A percentile compares a stretch with the other conserved stretches of the same genome.
phyloP scores from a whole-genome alignment of 257 asterid species.

The Mitragyna speciosa region DNA sequence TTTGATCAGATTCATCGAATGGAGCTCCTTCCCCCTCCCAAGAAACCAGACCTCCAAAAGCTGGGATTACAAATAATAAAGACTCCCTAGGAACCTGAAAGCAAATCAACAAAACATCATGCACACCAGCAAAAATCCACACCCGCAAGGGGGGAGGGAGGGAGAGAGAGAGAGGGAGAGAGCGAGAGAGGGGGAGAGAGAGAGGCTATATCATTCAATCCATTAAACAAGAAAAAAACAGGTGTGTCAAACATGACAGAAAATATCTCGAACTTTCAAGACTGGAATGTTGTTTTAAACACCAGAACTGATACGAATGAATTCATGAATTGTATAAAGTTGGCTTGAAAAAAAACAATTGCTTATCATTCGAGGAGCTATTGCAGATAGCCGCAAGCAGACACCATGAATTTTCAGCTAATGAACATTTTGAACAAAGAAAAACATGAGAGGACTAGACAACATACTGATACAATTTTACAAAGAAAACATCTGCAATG shows the following conservation, averaged over 20 bases:
- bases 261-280: background rate
- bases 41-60: conserved; percentile 94
- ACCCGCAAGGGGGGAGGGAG: background rate
- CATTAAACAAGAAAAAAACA: background rate
- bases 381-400: too few species aligned
- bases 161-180: background rate
- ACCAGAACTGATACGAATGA: background rate
- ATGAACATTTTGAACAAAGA: background rate
- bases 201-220: too few species aligned
- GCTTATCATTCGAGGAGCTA: background rate
- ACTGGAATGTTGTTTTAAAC: background rate
- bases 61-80: conserved; percentile 74
- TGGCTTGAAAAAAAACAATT: too few species aligned
- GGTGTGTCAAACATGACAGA: background rate
- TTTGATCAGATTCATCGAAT: conserved; percentile 69
- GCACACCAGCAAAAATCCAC: background rate
- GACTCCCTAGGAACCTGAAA: conserved; percentile 94
- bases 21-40: conserved; percentile 99
- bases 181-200: background rate
- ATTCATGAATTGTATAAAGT: background rate
- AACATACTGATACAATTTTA: background rate
- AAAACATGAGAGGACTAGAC: background rate
- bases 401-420: background rate
- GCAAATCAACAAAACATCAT: conserved; percentile 11
- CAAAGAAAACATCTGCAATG: background rate